Percentiles rank a stretch among this genome's conserved stretches.
Evolutionary conservation across 2,329 filamentous ascomycete genomes (phyloP).

Genomic region (Whalleya microplaca): DNA sequence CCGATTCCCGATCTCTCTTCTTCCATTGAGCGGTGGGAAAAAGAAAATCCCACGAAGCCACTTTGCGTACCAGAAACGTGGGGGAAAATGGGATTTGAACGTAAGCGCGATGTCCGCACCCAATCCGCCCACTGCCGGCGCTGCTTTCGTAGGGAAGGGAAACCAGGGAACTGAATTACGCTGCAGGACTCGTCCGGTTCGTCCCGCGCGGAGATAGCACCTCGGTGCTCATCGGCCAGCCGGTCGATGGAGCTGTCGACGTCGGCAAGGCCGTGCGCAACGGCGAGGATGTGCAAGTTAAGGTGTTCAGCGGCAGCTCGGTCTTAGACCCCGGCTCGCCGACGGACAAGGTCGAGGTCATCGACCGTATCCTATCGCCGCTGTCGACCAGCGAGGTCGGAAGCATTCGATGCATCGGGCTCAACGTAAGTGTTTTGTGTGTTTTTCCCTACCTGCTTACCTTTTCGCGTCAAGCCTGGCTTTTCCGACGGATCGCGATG

Average conservation of each 20-base stretch:
- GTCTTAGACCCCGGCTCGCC: slow-evolving; percentile 57
- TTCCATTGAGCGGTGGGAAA: not conserved
- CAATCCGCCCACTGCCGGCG: not conserved
- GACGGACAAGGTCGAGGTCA: slow-evolving; percentile 47
- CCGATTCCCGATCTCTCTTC: not conserved
- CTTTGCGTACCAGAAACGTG: not conserved
- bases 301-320: slow-evolving; percentile 61
- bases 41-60: not conserved
- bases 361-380: slow-evolving; percentile 55
- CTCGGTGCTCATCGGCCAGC: slow-evolving; percentile 54
- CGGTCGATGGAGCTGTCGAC: slow-evolving; percentile 55
- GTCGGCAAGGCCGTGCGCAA: slow-evolving; percentile 60
- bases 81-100: slow-evolving; percentile 13
- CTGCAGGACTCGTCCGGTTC: slow-evolving; percentile 59
- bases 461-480: not conserved
- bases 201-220: slow-evolving; percentile 53
- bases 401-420: slow-evolving; percentile 61
- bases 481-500: not conserved
- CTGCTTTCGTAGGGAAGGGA: not conserved
- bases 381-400: slow-evolving; percentile 53
- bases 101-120: slow-evolving; percentile 2
- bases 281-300: slow-evolving; percentile 58
- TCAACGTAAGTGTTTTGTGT: slow-evolving; percentile 48
- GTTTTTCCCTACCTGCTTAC: slow-evolving; percentile 15
- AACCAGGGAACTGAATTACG: not conserved